phyloP scores from a whole-genome alignment of 192 early-diverging fungal genomes.

The Backusella tarrabulga region DNA sequence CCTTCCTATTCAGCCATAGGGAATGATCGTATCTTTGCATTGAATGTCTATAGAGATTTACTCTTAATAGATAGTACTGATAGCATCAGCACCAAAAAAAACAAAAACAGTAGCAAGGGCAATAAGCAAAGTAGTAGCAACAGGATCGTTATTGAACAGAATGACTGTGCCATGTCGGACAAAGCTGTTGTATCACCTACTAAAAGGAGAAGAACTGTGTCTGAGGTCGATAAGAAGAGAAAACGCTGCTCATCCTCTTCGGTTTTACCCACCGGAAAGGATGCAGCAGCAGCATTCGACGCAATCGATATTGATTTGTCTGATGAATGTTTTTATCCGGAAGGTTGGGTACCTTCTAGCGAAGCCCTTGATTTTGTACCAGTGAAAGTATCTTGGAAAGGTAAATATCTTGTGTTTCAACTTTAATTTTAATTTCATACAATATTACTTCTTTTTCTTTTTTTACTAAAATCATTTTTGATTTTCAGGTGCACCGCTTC shows the following conservation, averaged over 20 bases:
- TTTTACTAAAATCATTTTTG: background rate
- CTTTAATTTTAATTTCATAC: background rate
- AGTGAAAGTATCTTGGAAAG: constrained; percentile 34
- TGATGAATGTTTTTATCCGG: constrained; percentile 17
- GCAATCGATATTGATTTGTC: constrained; percentile 21
- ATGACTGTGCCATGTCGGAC: constrained; percentile 25
- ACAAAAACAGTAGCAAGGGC: too few relatives aligned
- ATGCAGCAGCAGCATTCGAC: constrained; percentile 25
- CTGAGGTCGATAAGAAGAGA: constrained; percentile 2
- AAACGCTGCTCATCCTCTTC: constrained; percentile 10
- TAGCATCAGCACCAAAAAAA: background rate
- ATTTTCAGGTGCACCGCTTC: constrained; percentile 40
- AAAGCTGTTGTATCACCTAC: constrained; percentile 15
- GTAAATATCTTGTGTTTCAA: constrained; percentile 18
- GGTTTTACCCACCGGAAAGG: constrained; percentile 14
- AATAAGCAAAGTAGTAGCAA: background rate
- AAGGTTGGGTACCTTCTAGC: constrained; percentile 16
- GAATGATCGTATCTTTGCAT: constrained; percentile 14
- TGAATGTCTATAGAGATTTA: constrained; percentile 22
- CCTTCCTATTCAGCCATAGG: background rate
- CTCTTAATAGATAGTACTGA: background rate
- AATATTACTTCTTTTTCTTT: background rate
- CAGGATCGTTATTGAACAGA: background rate
- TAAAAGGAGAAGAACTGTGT: constrained; percentile 16
- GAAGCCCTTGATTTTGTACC: constrained; percentile 19